Evolutionary conservation across 805 yeast species (phyloP).

Genomic region (Saccharomycopsis microspora): DNA sequence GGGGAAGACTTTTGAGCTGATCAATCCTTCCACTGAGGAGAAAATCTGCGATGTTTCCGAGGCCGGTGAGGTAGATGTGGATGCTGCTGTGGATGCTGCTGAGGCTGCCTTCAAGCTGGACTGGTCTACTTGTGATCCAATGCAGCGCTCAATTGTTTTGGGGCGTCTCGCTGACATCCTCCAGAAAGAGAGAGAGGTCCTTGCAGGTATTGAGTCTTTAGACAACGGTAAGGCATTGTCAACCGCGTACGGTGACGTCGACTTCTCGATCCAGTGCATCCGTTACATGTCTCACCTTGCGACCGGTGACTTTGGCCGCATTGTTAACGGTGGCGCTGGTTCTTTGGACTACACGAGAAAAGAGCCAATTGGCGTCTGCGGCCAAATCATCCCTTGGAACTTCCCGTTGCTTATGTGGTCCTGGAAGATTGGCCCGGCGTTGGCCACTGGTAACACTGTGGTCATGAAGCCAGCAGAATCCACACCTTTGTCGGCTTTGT

Average conservation of each 20-base stretch:
- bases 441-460: constrained; percentile 81
- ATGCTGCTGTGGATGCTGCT: constrained; percentile 83
- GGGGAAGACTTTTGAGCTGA: constrained; percentile 42
- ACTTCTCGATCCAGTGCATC: constrained; percentile 52
- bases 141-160: constrained; percentile 49
- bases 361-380: constrained; percentile 92
- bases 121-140: constrained; percentile 64
- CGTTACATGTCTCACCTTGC: constrained; percentile 87
- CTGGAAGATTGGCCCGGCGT: constrained; percentile 90
- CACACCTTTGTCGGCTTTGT: constrained; percentile 81
- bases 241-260: constrained; percentile 67
- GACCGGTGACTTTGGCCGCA: constrained; percentile 69
- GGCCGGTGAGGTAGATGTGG: constrained; percentile 67
- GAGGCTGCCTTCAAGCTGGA: constrained; percentile 47
- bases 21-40: constrained; percentile 67
- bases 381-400: constrained; percentile 95
- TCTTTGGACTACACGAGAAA: constrained; percentile 71
- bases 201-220: constrained; percentile 72
- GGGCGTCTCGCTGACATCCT: constrained; percentile 66
- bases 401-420: constrained; percentile 89
- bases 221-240: constrained; percentile 81
- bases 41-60: constrained; percentile 57
- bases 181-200: constrained; percentile 55
- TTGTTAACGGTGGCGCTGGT: constrained; percentile 59
- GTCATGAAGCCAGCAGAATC: constrained; percentile 87